Evolutionary conservation across 306 rosid genomes (phyloP), one percentile per base, ranked within the genome.

Genomic region (Vigna angularis): DNA sequence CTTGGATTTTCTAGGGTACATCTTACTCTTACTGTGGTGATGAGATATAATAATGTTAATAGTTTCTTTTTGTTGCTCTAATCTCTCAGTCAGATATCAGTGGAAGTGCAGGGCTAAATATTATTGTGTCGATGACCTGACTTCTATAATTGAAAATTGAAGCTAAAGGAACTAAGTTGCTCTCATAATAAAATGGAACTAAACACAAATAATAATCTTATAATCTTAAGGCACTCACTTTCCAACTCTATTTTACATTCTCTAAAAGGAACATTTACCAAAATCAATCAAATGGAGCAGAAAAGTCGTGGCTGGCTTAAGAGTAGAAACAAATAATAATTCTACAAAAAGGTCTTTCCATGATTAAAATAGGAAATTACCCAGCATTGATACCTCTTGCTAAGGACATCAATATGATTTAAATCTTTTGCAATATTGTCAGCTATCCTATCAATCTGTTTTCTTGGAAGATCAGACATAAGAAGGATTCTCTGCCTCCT

Each of bases 401-500:
- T 48, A 80, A 95, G 93, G 81, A 95, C 79, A 81, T 95, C 99
- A 42, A 95, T 88, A 83, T 95, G 98, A 82, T 68, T 44, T 73
- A 93, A 89, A 87, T 91, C 99, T 82, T 89, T 95, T 17, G 92
- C 86, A 30, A 90, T 64, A 74, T 51, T 82, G n/a, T 93, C 97
- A 66, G 93, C 97, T 56, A 95, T 15, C 81, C 86, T 87, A 85
- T 95, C 98, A 50, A 93, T 95, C 84, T 95, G 96, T 83, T 93
- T 90, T 82, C 99, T 93, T 38, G 99, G 99, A 85, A 88, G 86
- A 89, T 95, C 98, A 4, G 98, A 91, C 99, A 95, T 87, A 77
- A 95, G 98, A 82, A 95, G 96, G 81, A 95, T 86, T 79, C 97
- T 84, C 90, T 95, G 99, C 86, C 74, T 95, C 92, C 99, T 95